Base-by-base conservation (phyloP, 2,329 filamentous ascomycete genomes). In the Plenodomus biglobosus region DNA sequence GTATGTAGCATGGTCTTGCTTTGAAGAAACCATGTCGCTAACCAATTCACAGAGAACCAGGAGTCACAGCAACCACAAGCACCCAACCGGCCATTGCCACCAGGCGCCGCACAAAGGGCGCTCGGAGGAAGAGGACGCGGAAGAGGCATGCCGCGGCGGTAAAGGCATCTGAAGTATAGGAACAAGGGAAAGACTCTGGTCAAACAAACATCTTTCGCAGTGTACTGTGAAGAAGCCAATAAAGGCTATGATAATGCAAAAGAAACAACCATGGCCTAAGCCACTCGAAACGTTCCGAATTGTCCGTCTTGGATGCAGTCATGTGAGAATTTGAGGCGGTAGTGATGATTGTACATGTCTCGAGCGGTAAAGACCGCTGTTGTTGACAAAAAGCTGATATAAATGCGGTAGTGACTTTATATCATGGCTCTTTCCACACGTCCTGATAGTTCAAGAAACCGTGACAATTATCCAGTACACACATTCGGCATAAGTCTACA, bases 1-100 rank as follows among this genome's bases (percentile, higher is more conserved):
- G 86, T 83, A 77, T 64, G 78, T 69, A 44, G 21, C 42, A 17
- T 15, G 16, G n/a, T n/a, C n/a, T 20, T 19, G n/a, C 37, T 18
- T 27, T 11, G 6, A 21, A 27, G 44, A 13, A 10, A 15, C 8
- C 21, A 17, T 32, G 38, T 35, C 16, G 44, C 64, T 70, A 62
- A 66, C 52, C 8, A 6, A 37, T 4, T 20, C 10, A 65, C 71
- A 82, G 80, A 83, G 76, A 99, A 99, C 75, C 90, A 99, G 78
- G 92, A 97, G 78, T 95, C 90, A 66, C 82, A 86, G 63, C 80
- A 85, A 72, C 88, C 92, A 19, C 89, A 95, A 73, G 90, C 85
- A 8, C 92, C 92, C 0, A 82, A 84, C 46, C 81, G 88, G 73
- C 82, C 84, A 17, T 78, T 80, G 58, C 78, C 78, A 22, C 77